Evolutionary conservation across 805 yeast species (phyloP).

Genomic region (Cyberlindnera euphorbiiphila): DNA sequence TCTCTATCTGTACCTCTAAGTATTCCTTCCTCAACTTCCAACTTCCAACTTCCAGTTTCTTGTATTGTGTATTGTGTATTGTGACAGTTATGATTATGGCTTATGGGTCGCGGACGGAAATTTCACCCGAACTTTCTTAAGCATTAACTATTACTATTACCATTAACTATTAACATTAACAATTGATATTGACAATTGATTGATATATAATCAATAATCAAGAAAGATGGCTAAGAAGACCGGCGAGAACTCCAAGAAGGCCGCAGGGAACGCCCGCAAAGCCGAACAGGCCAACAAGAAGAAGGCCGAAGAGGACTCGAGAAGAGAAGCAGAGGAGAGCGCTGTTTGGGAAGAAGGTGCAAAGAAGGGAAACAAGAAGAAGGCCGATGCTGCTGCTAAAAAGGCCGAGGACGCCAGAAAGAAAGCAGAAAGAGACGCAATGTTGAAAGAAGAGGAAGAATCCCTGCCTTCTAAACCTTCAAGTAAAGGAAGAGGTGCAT

Average conservation of each 20-base stretch:
- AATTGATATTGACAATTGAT: too few species aligned
- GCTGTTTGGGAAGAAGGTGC: constrained; percentile 69
- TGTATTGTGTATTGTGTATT: too few species aligned
- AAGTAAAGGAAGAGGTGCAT: constrained; percentile 61
- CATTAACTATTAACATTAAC: too few species aligned
- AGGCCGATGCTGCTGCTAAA: constrained; percentile 63
- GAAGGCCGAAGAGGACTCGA: constrained; percentile 45
- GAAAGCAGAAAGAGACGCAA: constrained; percentile 78
- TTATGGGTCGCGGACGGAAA: too few species aligned
- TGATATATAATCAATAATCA: too few species aligned
- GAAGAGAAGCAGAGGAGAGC: constrained; percentile 50
- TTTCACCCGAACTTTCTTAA: too few species aligned
- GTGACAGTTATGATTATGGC: too few species aligned
- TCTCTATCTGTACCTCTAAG: too few species aligned
- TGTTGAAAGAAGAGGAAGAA: constrained; percentile 61
- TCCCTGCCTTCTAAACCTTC: constrained; percentile 57
- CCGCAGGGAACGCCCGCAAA: constrained; percentile 61
- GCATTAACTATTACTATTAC: too few species aligned
- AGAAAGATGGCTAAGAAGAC: constrained; percentile 43
- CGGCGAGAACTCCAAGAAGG: constrained; percentile 53
- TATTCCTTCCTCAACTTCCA: too few species aligned
- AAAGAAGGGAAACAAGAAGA: constrained; percentile 66
- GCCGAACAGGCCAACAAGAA: constrained; percentile 62
- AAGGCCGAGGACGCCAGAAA: constrained; percentile 72
- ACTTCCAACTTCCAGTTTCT: too few species aligned